Conservation (phyloP, 208 protist genomes). For the Crithidia brevicula region DNA sequence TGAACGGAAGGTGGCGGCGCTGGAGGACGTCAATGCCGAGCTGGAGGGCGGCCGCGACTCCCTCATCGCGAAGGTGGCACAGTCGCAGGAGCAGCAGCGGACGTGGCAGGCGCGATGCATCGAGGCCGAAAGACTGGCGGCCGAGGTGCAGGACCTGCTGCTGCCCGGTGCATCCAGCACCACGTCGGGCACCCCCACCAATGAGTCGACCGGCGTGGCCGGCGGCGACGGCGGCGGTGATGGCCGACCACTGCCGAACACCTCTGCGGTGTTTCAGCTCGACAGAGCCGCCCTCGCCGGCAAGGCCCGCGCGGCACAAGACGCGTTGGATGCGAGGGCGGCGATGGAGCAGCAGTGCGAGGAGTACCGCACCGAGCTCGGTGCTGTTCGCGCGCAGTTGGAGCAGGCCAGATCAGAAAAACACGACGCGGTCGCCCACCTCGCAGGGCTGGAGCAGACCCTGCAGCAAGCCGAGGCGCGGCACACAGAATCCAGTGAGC, state of each 20-base stretch:
- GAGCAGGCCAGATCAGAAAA: constrained; percentile 28
- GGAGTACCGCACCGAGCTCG: constrained; percentile 58
- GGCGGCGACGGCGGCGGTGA: not conserved
- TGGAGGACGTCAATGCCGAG: constrained; percentile 33
- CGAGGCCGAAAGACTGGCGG: constrained; percentile 30
- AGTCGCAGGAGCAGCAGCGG: constrained; percentile 33
- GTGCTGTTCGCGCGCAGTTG: constrained; percentile 46
- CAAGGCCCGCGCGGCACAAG: constrained; percentile 17
- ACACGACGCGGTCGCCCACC: constrained; percentile 21
- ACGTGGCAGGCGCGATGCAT: constrained; percentile 31
- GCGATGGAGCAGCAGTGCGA: constrained; percentile 44
- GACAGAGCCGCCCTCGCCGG: constrained; percentile 5
- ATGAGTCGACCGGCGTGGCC: not conserved
- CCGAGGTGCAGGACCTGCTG: constrained; percentile 37
- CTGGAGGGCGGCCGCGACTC: constrained; percentile 42
- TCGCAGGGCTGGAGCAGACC: constrained; percentile 28
- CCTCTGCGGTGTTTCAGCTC: not conserved
- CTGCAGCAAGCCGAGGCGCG: constrained; percentile 35
- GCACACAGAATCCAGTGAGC: constrained; percentile 33
- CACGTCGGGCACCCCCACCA: not conserved
- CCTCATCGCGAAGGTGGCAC: constrained; percentile 52
- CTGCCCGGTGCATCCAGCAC: constrained; percentile 9
- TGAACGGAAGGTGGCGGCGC: constrained; percentile 37
- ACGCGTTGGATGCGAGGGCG: constrained; percentile 18
- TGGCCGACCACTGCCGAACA: not conserved